phyloP scores from a whole-genome alignment of 305 asterid species.

The Caryopteris hybrid region DNA sequence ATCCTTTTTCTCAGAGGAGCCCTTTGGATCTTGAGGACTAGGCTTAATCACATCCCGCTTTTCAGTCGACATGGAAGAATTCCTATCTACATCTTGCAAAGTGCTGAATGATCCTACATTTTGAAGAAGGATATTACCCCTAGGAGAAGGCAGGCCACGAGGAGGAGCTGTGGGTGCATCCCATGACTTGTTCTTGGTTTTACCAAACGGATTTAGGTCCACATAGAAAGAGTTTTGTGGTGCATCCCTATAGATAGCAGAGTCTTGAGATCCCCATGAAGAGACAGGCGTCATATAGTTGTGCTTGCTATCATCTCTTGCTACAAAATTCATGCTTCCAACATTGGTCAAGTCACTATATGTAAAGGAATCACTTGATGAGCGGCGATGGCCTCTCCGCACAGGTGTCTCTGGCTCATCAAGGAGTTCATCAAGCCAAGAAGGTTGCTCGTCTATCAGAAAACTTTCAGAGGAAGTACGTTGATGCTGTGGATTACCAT shows the following conservation, averaged over 20 bases:
- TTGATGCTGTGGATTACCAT: constrained; percentile 54
- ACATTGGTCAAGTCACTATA: constrained; percentile 47
- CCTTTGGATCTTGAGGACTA: constrained; percentile 47
- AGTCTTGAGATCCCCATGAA: constrained; percentile 78
- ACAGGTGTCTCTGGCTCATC: constrained; percentile 86
- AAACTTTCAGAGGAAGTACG: constrained; percentile 80
- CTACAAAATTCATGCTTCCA: constrained; percentile 40
- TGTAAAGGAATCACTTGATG: constrained; percentile 87
- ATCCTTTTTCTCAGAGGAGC: constrained; percentile 46
- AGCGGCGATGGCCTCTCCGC: constrained; percentile 71
- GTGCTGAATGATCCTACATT: constrained; percentile 35
- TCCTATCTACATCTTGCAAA: constrained; percentile 53
- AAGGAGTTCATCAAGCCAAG: constrained; percentile 93
- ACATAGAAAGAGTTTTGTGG: constrained; percentile 44
- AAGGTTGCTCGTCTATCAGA: constrained; percentile 76
- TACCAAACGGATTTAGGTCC: constrained; percentile 38
- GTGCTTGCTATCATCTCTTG: constrained; percentile 62
- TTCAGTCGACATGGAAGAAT: constrained; percentile 39
- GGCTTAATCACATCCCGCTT: constrained; percentile 51
- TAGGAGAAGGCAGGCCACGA: constrained; percentile 42
- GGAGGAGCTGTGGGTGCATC: constrained; percentile 48
- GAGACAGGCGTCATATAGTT: constrained; percentile 36
- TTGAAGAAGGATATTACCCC: constrained; percentile 34
- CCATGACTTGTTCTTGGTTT: constrained; percentile 55
- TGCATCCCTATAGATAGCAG: constrained; percentile 48